Evolutionary conservation across 1,284 basidiomycete species (phyloP).

Genomic region (Hemileia vastatrix): DNA sequence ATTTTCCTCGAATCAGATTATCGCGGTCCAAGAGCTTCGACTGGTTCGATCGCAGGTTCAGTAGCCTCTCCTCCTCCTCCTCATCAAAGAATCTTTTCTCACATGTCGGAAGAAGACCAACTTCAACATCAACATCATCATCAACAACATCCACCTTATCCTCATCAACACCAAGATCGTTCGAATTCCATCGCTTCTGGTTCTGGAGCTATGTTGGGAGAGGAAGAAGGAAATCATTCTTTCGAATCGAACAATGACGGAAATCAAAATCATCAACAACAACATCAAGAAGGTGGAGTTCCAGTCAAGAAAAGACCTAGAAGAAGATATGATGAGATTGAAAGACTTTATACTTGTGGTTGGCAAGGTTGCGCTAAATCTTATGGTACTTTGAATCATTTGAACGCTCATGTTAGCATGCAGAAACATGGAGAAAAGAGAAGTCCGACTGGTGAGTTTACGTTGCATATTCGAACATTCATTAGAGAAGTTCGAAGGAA

Average conservation of each 20-base stretch:
- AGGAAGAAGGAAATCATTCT: neutral
- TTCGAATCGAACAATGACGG: neutral
- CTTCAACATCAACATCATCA: no score
- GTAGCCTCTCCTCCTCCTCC: neutral
- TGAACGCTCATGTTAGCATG: conserved; percentile 86
- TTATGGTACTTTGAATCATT: conserved; percentile 65
- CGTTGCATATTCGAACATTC: conserved; percentile 19
- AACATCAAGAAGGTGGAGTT: neutral
- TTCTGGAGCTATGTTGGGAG: neutral
- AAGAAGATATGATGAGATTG: conserved; percentile 79
- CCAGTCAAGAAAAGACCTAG: conserved; percentile 70
- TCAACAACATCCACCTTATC: no score
- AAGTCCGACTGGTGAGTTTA: conserved; percentile 63
- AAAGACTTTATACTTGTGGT: conserved; percentile 72
- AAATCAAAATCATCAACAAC: neutral
- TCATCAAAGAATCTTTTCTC: neutral
- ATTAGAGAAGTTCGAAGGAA: conserved; percentile 4
- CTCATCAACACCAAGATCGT: no score
- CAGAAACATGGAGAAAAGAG: conserved; percentile 78
- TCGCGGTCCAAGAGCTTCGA: neutral
- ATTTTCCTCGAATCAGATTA: neutral
- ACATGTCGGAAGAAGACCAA: neutral
- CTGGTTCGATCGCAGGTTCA: neutral
- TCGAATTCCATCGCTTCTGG: neutral
- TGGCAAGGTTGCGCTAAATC: conserved; percentile 71